phyloP scores from a whole-genome alignment of 441 rosid genomes.

The Syzygium malaccense region DNA sequence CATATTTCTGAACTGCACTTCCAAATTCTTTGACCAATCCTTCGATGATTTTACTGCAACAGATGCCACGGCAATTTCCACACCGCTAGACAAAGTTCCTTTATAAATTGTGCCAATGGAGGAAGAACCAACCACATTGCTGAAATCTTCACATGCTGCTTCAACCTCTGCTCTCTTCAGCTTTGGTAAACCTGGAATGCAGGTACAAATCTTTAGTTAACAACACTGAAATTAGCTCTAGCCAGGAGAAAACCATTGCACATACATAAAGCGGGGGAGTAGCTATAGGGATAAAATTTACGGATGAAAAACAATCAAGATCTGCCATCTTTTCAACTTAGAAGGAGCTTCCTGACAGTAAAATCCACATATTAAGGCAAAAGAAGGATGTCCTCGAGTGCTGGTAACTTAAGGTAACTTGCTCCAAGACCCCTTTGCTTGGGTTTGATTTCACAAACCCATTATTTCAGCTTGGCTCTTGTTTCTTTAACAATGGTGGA shows the following conservation, averaged over 20 bases:
- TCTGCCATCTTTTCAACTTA: neutral
- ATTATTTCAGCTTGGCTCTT: neutral
- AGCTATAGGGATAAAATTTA: neutral
- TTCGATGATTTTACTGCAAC: slow-evolving; percentile 25
- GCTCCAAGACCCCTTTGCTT: neutral
- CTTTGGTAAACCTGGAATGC: slow-evolving; percentile 49
- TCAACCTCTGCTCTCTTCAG: slow-evolving; percentile 57
- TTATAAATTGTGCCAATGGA: slow-evolving; percentile 48
- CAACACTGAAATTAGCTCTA: neutral
- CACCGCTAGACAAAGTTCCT: slow-evolving; percentile 63
- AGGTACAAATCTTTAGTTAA: neutral
- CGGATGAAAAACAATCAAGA: neutral
- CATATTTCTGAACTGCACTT: slow-evolving; percentile 52
- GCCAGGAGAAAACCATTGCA: neutral
- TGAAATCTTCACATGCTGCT: slow-evolving; percentile 71
- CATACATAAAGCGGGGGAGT: neutral
- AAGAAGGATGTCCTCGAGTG: neutral
- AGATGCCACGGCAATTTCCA: slow-evolving; percentile 58
- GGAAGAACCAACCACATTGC: slow-evolving; percentile 55
- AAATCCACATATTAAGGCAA: neutral
- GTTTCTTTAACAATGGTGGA: neutral
- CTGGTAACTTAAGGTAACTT: neutral
- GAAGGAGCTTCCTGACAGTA: neutral
- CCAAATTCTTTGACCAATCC: slow-evolving; percentile 53
- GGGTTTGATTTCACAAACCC: neutral